phyloP scores from a whole-genome alignment of 169 alveolate genomes.

The Eimeria falciformis region DNA sequence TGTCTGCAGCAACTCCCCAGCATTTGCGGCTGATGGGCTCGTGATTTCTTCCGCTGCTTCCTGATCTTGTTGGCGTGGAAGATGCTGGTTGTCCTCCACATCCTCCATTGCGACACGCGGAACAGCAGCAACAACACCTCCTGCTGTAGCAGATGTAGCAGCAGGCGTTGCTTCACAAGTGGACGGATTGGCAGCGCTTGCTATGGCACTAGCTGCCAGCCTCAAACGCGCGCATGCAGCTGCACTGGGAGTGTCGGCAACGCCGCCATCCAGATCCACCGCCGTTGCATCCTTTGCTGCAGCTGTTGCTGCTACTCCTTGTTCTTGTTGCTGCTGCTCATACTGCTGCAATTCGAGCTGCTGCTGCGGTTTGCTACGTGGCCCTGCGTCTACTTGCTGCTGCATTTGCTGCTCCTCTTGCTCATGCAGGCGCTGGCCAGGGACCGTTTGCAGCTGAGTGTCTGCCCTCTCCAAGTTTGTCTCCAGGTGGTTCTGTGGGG shows the following conservation, averaged over 20 bases:
- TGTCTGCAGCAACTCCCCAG: neutral
- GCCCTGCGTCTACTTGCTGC: neutral
- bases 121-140: neutral
- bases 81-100: slow-evolving; percentile 12
- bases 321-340: neutral
- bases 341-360: neutral
- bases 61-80: neutral
- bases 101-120: neutral
- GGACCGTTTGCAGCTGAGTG: neutral
- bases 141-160: neutral
- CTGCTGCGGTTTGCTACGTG: neutral
- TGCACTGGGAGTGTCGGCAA: too few relatives aligned
- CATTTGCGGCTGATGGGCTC: neutral
- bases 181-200: neutral
- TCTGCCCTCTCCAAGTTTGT: neutral
- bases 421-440: neutral
- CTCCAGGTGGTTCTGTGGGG: too few relatives aligned
- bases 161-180: neutral
- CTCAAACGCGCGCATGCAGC: too few relatives aligned
- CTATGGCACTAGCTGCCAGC: too few relatives aligned
- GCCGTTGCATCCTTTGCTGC: neutral
- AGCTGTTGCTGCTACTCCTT: neutral
- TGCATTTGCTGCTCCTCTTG: slow-evolving; percentile 12
- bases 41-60: neutral
- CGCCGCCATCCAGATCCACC: neutral